Evolutionary conservation across 345 rosid genomes (phyloP), one percentile per base, ranked within the genome.

Genomic region (Bruguiera parviflora): DNA sequence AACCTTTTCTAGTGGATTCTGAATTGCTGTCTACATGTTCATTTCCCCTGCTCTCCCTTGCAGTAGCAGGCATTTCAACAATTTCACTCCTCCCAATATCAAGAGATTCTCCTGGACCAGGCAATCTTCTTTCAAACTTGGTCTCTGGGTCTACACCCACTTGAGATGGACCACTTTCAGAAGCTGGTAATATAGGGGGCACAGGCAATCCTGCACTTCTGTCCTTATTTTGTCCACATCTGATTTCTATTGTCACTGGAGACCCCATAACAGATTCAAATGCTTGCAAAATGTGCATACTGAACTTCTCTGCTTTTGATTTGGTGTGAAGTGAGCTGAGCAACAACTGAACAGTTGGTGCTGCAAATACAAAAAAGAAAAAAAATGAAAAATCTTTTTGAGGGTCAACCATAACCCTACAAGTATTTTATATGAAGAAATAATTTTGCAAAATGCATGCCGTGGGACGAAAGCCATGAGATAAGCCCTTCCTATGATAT

Each of bases 221-320:
- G 56, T 86, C 92, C 55, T 70, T 85, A 67, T 79, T 83, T 15
- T 77, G 61, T 72, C 88, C 95, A 29, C 77, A 86, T 81, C 97
- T 84, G 60, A 96, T 85, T 82, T 90, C 99, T 71, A 96, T 75
- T 8, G 89, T 89, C 65, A 89, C 82, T 0, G 88, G 87, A 47
- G 96, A 87, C 6, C 91, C 95, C 66, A 96, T 85, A 76, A 89
- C 91, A 53, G 80, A 78, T 55, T 92, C 99, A 66, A 96, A 92
- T 69, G 98, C 98, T 84, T 83, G 84, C 64, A 86, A 77, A 69
- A 96, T 89, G 29, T 84, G 80, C 52, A 82, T 84, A 60, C 72
- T 73, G 58, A 86, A 82, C 84, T 84, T 89, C 85, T 92, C 97
- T 18, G 97, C 98, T 31, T 83, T 81, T 8, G 81, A 68, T 76